Evolutionary conservation across 2,329 filamentous ascomycete genomes (phyloP), one percentile per base, ranked within the genome.

Genomic region (Aquanectria penicillioides): DNA sequence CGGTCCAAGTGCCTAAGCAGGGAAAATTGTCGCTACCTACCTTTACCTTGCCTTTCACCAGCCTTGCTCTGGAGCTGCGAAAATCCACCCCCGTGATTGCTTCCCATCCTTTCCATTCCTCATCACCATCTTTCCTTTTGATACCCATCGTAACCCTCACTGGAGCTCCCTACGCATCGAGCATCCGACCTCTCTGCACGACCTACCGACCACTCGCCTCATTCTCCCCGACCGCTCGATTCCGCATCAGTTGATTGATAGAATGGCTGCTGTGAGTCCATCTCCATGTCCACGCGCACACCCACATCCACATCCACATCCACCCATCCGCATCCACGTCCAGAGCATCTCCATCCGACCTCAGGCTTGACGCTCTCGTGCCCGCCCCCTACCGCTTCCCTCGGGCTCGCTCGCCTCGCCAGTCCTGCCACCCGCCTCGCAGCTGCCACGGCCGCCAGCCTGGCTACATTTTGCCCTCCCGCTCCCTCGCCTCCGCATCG

Each of bases 211-310:
- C 33, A 69, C 52, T 49, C 57, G 49, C 57, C 38, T 55, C 43
- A 69, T 52, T 64, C 60, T 59, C 57, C 57, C 61, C 65, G 68
- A 69, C 65, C 65, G 64, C 64, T 67, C 65, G 26, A 66, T 28
- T 15, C 40, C 38, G 66, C 64, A 71, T 69, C 64, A 69, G 68
- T 71, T 70, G 66, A 67, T 65, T 67, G 69, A 73, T 74, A 78
- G 75, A 75, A 78, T 78, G 76, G 76, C 76, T 75, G 73, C 76
- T 74, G 76, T 78, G 74, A 76, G 76, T 78, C 48, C n/a, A n/a
- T n/a, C n/a, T n/a, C n/a, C n/a, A n/a, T n/a, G n/a, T n/a, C n/a
- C n/a, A n/a, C n/a, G n/a, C n/a, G n/a, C n/a, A n/a, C n/a, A n/a
- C n/a, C 59, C 54, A 50, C 62, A 53, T 67, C 51, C 50, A 52